These are phyloP conservation scores for Colletotrichum truncatum DNA, from an alignment of 2,329 filamentous ascomycete species.

Conservation along the genomic window DNA sequence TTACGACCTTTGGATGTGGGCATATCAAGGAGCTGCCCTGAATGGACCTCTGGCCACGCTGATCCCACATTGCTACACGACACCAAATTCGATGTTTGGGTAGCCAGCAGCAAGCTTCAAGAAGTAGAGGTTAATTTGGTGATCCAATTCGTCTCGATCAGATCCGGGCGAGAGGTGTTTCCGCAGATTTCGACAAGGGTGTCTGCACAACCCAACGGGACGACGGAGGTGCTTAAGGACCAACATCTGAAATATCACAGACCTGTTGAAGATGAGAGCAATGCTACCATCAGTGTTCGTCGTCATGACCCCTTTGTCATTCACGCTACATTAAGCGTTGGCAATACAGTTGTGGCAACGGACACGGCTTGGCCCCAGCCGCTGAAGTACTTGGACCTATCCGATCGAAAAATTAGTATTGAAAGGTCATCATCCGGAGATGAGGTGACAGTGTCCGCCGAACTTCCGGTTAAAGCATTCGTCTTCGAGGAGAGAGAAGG, in stretches of 20 bases:
- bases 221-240: conserved; percentile 48
- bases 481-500: conserved; percentile 60
- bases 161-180: conserved; percentile 46
- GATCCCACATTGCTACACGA: conserved; percentile 48
- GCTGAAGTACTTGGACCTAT: conserved; percentile 66
- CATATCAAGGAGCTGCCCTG: conserved; percentile 53
- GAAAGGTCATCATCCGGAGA: conserved; percentile 34
- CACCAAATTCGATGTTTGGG: conserved; percentile 54
- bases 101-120: conserved; percentile 43
- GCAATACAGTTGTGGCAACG: conserved; percentile 51
- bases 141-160: conserved; percentile 52
- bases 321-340: conserved; percentile 49
- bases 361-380: conserved; percentile 70
- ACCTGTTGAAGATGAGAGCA: conserved; percentile 26
- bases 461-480: conserved; percentile 65
- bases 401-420: conserved; percentile 50
- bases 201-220: conserved; percentile 44
- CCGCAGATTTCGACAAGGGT: conserved; percentile 35
- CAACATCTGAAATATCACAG: conserved; percentile 29
- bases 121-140: conserved; percentile 37
- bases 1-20: conserved; percentile 68
- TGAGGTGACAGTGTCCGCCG: conserved; percentile 41
- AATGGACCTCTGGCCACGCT: conserved; percentile 55
- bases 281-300: conserved; percentile 42
- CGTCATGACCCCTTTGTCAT: conserved; percentile 57